Base-by-base conservation (phyloP, 2,329 filamentous ascomycete genomes). In the Purpureocillium lavendulum region DNA sequence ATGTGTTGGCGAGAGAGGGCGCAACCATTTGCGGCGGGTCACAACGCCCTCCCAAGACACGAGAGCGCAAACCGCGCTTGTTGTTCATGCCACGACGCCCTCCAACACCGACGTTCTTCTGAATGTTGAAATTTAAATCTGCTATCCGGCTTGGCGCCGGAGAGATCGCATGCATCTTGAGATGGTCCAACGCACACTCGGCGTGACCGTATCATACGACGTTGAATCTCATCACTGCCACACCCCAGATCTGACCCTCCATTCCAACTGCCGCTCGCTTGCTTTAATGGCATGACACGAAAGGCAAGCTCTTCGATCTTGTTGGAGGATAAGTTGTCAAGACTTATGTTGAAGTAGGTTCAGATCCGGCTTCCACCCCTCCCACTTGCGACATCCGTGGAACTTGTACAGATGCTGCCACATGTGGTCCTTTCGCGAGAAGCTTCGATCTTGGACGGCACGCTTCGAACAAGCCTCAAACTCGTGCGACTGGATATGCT, bases 381-480 rank as follows among this genome's bases (percentile, higher is more conserved):
- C 63, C 65, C 47, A 68, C 47, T 40, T 65, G 55, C 70, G 70
- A 45, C 63, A 67, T 2, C 57, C 56, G 40, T 67, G 64, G 30
- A 67, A 67, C 40, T 67, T 67, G 48, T 54, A 53, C n/a, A 63
- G 40, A 15, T 63, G 60, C 42, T 63, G 60, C 60, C 59, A 63
- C 16, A 67, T 50, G 39, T 67, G 62, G 32, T 67, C 64, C 37
- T 67, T 67, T 40, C 64, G 58, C 2, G 55, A 56, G 40, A 67
- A 67, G 1, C 55, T 62, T 10, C 64, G 66, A 31, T 75, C 68
- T 14, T 56, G 49, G 7, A 57, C 48, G 7, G 59, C 50, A 6
- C 59, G 71, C 38, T 75, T 69, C 15, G 70, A 68, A 47, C 76
- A 80, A 4, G 67, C 47, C 26, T 64, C 59, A 16, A 66, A 67